A percentile compares a stretch with the other conserved stretches of the same genome.
Conservation (phyloP, 768 basidiomycete genomes). For the Lentinula edodes region DNA sequence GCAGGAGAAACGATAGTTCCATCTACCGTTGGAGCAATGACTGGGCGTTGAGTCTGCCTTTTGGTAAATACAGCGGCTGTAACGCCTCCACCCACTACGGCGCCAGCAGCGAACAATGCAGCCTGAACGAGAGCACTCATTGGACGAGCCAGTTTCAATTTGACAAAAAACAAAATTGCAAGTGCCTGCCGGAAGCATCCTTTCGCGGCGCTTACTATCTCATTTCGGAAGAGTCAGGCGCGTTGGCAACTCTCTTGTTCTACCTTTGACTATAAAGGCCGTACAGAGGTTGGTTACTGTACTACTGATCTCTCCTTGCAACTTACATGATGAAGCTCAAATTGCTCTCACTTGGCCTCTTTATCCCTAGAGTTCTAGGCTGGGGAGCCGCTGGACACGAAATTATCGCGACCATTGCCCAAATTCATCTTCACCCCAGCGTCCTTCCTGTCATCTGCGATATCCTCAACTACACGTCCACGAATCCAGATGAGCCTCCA, state of each 20-base stretch:
- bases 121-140: slow-evolving; percentile 41
- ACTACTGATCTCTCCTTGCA: background rate
- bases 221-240: background rate
- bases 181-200: slow-evolving; percentile 8
- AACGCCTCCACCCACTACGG: slow-evolving; percentile 73
- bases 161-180: background rate
- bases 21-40: background rate
- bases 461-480: slow-evolving; percentile 53
- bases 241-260: background rate
- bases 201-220: background rate
- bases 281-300: background rate
- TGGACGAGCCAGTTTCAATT: slow-evolving; percentile 13
- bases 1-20: slow-evolving; percentile 6
- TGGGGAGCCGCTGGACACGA: slow-evolving; percentile 61
- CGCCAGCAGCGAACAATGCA: slow-evolving; percentile 79
- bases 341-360: background rate
- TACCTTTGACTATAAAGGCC: background rate
- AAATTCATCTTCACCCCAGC: slow-evolving; percentile 79
- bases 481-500: slow-evolving; percentile 30
- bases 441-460: slow-evolving; percentile 62
- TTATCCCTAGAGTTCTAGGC: slow-evolving; percentile 15
- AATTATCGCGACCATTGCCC: slow-evolving; percentile 90
- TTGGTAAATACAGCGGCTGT: slow-evolving; percentile 42
- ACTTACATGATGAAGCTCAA: slow-evolving; percentile 7
- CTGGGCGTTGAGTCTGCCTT: slow-evolving; percentile 13